Conservation (phyloP, 352 stramenopile genomes). For the Pythium vanterpoolii region DNA sequence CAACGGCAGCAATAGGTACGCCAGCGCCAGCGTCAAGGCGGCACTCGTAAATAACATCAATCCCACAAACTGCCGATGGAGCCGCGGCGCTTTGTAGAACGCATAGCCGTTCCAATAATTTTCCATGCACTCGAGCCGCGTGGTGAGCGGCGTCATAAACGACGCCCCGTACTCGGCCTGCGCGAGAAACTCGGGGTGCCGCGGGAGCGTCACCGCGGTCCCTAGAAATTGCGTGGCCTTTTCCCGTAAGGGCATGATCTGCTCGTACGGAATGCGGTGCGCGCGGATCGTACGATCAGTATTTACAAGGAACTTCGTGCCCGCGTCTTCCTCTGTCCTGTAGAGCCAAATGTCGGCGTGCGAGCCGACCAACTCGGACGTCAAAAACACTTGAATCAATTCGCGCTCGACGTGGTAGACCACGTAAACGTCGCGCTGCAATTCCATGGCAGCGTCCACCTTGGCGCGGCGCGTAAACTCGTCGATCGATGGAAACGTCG, state of each 20-base stretch:
- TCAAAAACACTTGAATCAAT: slow-evolving; percentile 65
- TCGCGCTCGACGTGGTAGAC: slow-evolving; percentile 54
- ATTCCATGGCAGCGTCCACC: slow-evolving; percentile 42
- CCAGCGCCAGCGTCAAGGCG: slow-evolving; percentile 24
- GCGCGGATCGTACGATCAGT: slow-evolving; percentile 65
- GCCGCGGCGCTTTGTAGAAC: slow-evolving; percentile 52
- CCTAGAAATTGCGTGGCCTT: slow-evolving; percentile 48
- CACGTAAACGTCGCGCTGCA: slow-evolving; percentile 44
- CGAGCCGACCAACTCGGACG: slow-evolving; percentile 39
- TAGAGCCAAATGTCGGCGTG: slow-evolving; percentile 84
- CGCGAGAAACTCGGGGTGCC: slow-evolving; percentile 58
- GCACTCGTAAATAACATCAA: slow-evolving; percentile 26
- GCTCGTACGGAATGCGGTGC: slow-evolving; percentile 59
- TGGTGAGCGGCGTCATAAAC: slow-evolving; percentile 71
- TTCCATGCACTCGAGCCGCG: slow-evolving; percentile 77
- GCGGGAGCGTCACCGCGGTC: slow-evolving; percentile 44
- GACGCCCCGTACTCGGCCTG: slow-evolving; percentile 59
- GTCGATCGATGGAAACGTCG: slow-evolving; percentile 40
- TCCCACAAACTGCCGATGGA: slow-evolving; percentile 21
- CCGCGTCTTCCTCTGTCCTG: slow-evolving; percentile 37
- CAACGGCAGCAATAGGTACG: slow-evolving; percentile 5
- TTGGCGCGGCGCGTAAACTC: slow-evolving; percentile 52
- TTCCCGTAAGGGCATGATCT: slow-evolving; percentile 54
- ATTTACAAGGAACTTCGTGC: slow-evolving; percentile 57
- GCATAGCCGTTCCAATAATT: slow-evolving; percentile 75